Evolutionary conservation across 2,329 filamentous ascomycete genomes (phyloP), one percentile per base, ranked within the genome.

Genomic region (Botryosphaeria agaves): DNA sequence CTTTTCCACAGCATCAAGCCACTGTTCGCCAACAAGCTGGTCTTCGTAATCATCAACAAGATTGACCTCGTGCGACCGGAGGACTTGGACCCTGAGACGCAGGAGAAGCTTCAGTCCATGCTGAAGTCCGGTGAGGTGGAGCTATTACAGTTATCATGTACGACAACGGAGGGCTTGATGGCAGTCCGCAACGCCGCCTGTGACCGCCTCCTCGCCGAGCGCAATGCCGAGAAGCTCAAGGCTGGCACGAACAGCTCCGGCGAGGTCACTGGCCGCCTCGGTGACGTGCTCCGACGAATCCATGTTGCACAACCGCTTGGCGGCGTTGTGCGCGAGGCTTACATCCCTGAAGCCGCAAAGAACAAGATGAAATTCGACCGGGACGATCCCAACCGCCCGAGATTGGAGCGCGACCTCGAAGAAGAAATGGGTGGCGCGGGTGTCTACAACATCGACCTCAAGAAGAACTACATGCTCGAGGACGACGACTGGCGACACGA

Each of bases 31-130:
- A 94, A 95, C 64, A 95, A 95, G 63, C 69, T 95, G 29, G 87
- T 95, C 26, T 95, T 93, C 53, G 69, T 98, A 34, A 82, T 95
- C 34, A 69, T 95, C 59, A 98, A 98, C 75, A 98, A 98, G 68
- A 94, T 94, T 42, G 89, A 98, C 54, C 72, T 95, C 35, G 72
- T 77, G 49, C 72, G 75, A 35, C 84, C 85, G 2, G 83, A 93
- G 47, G 84, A 95, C 48, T 62, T 98, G 21, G 79, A 89, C 39
- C 60, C 72, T 5, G 80, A 81, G 43, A 73, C 76, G 15, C 78
- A 87, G 51, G 70, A 73, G 32, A 69, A 87, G 47, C 61, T 98
- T 25, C 72, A 92, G 49, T 61, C 70, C 16, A 69, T 98, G 39
- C 62, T 89, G 36, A 89, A 89, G 57, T 72, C 80, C 28, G 79